phyloP scores from a whole-genome alignment of 2,329 filamentous ascomycete genomes.

The Diaporthe eres region DNA sequence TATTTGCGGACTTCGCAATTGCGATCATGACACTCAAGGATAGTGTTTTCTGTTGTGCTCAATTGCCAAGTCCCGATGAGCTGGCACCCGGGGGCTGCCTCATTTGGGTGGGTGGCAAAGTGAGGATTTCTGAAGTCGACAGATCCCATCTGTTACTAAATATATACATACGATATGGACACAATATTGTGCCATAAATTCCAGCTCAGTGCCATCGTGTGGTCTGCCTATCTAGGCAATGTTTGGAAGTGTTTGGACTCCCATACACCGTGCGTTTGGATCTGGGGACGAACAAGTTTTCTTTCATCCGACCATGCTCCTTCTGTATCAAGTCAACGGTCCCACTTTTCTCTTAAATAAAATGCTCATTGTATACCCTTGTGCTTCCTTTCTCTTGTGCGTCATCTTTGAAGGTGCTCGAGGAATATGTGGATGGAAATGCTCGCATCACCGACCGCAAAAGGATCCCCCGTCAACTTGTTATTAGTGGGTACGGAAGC shows the following conservation, averaged over 20 bases:
- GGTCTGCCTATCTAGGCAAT: background rate
- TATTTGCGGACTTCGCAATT: background rate
- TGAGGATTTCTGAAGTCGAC: background rate
- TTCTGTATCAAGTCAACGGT: background rate
- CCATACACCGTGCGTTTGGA: background rate
- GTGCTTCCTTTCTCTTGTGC: background rate
- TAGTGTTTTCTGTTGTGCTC: background rate
- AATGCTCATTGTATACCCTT: background rate
- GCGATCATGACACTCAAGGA: background rate
- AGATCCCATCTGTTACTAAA: background rate
- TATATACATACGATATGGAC: background rate
- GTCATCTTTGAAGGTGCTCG: background rate
- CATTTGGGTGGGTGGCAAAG: background rate
- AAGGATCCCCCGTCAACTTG: background rate
- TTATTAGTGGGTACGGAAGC: background rate
- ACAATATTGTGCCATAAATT: background rate
- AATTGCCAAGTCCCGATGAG: conserved; percentile 14
- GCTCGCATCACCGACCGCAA: background rate
- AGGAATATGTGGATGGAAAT: background rate
- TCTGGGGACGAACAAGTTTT: background rate
- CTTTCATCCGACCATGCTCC: background rate
- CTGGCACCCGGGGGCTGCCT: background rate
- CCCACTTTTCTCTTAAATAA: background rate
- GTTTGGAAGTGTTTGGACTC: background rate
- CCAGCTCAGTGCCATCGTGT: background rate